Evolutionary conservation across 1,284 basidiomycete genomes (phyloP).

Genomic region (Cutaneotrichosporon curvatum): DNA sequence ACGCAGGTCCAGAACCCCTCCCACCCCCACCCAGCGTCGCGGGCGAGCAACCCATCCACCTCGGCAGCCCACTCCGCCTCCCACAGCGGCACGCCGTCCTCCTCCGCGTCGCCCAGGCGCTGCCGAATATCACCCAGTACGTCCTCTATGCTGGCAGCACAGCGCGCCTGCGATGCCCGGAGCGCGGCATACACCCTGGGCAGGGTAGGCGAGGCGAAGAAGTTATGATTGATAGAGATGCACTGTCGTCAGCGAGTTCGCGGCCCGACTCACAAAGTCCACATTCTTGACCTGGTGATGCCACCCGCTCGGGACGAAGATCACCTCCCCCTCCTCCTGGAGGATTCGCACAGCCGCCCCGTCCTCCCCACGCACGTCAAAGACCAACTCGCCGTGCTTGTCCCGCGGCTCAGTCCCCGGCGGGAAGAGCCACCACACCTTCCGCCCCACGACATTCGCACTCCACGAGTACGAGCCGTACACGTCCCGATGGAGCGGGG

Average conservation of each 20-base stretch:
- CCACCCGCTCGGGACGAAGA: slow-evolving; percentile 50
- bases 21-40: slow-evolving; percentile 50
- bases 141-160: slow-evolving; percentile 48
- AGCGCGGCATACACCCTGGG: slow-evolving; percentile 48
- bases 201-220: slow-evolving; percentile 51
- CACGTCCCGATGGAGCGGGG: slow-evolving; percentile 51
- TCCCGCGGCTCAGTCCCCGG: slow-evolving; percentile 38
- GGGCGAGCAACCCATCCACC: slow-evolving; percentile 47
- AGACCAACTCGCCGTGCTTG: slow-evolving; percentile 26
- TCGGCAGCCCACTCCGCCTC: slow-evolving; percentile 47
- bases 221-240: slow-evolving; percentile 51
- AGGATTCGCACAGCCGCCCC: slow-evolving; percentile 35
- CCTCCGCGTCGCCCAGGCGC: slow-evolving; percentile 3
- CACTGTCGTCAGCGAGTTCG: slow-evolving; percentile 28
- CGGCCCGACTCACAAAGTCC: slow-evolving; percentile 29
- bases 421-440: slow-evolving; percentile 53
- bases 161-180: slow-evolving; percentile 38
- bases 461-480: slow-evolving; percentile 55
- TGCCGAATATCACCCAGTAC: slow-evolving; percentile 30
- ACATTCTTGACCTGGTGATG: slow-evolving; percentile 47
- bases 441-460: slow-evolving; percentile 52
- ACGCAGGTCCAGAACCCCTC: slow-evolving; percentile 41
- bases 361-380: slow-evolving; percentile 33
- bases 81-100: slow-evolving; percentile 31
- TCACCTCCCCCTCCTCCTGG: slow-evolving; percentile 46